phyloP scores from a whole-genome alignment of 805 yeast genomes.

The Isabelozyma rhagii region DNA sequence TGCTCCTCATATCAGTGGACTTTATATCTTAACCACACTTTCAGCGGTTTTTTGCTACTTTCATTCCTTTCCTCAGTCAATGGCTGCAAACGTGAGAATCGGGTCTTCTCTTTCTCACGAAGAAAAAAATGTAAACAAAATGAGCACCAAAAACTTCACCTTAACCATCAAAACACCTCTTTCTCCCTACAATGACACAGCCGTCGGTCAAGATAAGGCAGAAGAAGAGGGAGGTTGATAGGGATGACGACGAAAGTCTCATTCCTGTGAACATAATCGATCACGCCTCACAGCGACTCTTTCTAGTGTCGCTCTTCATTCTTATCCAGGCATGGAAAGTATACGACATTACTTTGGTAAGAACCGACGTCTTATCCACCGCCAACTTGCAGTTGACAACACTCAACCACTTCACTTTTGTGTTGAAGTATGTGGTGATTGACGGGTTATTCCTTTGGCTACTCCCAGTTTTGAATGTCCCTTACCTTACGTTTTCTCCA shows the following conservation, averaged over 20 bases:
- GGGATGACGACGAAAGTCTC: neutral
- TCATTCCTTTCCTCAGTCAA: neutral
- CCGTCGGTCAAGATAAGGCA: neutral
- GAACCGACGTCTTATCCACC: constrained; percentile 35
- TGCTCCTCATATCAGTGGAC: too few species aligned
- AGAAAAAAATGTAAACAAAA: neutral
- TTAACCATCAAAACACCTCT: neutral
- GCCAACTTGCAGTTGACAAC: constrained; percentile 30
- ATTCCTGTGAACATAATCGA: constrained; percentile 69
- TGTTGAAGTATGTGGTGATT: constrained; percentile 65
- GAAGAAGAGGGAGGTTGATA: neutral
- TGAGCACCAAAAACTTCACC: neutral
- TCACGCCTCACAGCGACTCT: constrained; percentile 70
- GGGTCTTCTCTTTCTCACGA: neutral
- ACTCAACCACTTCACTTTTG: constrained; percentile 53
- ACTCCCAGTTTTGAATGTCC: constrained; percentile 74
- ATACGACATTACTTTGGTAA: constrained; percentile 63
- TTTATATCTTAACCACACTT: too few species aligned
- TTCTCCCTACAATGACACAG: neutral
- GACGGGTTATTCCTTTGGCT: constrained; percentile 71
- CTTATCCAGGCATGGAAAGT: constrained; percentile 85
- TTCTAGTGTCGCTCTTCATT: constrained; percentile 62
- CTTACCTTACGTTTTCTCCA: constrained; percentile 66
- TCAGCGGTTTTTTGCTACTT: too few species aligned
- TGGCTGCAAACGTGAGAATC: neutral